Evolutionary conservation across 495 filamentous ascomycete species (phyloP), one percentile per base, ranked within the genome.

Genomic region (Amphirosellinia nigrospora): DNA sequence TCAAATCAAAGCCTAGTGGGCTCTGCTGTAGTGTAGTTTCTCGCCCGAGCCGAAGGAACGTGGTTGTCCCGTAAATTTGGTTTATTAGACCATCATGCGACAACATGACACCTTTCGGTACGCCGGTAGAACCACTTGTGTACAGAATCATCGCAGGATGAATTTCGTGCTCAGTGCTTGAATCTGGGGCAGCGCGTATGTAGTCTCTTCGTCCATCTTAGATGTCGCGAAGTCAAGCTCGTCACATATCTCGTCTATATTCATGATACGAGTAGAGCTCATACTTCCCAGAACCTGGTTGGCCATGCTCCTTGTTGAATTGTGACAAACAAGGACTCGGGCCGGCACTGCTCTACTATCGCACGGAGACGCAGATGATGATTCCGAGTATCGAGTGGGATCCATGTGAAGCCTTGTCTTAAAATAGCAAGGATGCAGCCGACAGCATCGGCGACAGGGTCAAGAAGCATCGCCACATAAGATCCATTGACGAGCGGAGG

Each of bases 51-150:
- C 36, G 43, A 48, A 28, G 62, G 30, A 21, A 26, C 28, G 56
- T 30, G 0, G 67, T 34, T n/a, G 9, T 69, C 0, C 50, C 66
- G 41, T 68, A 71, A 34, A 73, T 71, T 21, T 75, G 61, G 60
- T 70, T 73, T 4, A 58, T 45, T 3, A 82, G 9, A 60, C 63
- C 52, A 1, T 23, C 16, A 67, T 81, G 78, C 0, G 50, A 72
- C n/a, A 84, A 69, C 0, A 79, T 38, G 15, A 85, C 77, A 4
- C 82, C 84, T 66, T 85, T 85, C 1, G 84, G 83, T 0, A 50
- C 61, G n/a, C 84, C 84, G 0, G 82, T 83, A 4, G 82, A 81
- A 13, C 84, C 83, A 61, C 82, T 84, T 2, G 84, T 84, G 55
- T 81, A 86, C 0, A 86, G 68, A 13, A 83, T 46, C 6, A 62